Percentiles rank a stretch among this genome's conserved stretches.
Evolutionary conservation across 306 rosid species (phyloP).

Genomic region (Citrullus amarus): DNA sequence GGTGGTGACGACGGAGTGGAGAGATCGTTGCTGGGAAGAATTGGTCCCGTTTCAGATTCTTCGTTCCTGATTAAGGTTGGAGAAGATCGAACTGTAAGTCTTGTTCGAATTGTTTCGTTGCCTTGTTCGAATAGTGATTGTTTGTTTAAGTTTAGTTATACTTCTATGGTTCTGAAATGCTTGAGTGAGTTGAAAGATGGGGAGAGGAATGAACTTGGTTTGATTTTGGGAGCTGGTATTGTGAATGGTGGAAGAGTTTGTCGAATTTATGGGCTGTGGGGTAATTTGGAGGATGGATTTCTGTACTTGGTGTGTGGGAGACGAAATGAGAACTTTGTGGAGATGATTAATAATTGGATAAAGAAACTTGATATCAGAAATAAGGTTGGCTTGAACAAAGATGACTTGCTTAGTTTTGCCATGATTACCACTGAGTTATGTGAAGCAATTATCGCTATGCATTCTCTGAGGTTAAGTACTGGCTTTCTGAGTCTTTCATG

Average conservation of each 20-base stretch:
- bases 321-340: conserved; percentile 14
- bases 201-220: conserved; percentile 41
- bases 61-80: conserved; percentile 23
- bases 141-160: conserved; percentile 36
- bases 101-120: conserved; percentile 34
- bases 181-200: conserved; percentile 51
- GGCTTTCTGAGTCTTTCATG: conserved; percentile 53
- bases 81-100: conserved; percentile 30
- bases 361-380: conserved; percentile 18
- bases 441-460: conserved; percentile 55
- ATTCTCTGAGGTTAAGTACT: conserved; percentile 38
- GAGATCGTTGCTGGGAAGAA: conserved; percentile 17
- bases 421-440: conserved; percentile 37
- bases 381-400: conserved; percentile 22
- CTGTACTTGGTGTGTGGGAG: conserved; percentile 54
- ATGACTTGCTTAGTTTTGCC: conserved; percentile 29
- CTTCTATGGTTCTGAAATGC: conserved; percentile 43
- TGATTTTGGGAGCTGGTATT: conserved; percentile 44
- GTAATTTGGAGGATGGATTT: conserved; percentile 45
- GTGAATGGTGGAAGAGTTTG: conserved; percentile 29
- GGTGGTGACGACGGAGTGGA: neutral
- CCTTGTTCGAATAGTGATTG: conserved; percentile 9
- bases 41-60: conserved; percentile 11
- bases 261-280: conserved; percentile 68
- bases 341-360: conserved; percentile 24